These are phyloP conservation scores for Ramalina intermedia DNA, from an alignment of 495 filamentous ascomycete species.

Conservation along the genomic window DNA sequence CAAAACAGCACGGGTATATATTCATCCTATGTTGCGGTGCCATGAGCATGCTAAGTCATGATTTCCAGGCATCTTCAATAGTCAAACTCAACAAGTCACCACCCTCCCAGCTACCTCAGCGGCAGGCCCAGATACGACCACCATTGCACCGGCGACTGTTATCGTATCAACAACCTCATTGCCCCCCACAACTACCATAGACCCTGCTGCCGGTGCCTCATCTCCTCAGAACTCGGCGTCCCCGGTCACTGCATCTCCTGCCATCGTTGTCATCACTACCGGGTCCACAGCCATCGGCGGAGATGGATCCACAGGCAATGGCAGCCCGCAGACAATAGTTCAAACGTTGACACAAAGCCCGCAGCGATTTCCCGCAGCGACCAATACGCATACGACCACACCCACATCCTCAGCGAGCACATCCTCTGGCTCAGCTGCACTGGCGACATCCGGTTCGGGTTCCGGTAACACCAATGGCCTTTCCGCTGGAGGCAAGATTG, in stretches of 20 bases:
- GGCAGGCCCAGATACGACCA: background rate
- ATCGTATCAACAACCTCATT: slow-evolving; percentile 20
- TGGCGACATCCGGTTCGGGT: slow-evolving; percentile 5
- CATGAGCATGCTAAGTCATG: too few relatives aligned
- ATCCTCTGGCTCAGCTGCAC: slow-evolving; percentile 9
- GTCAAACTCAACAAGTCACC: background rate
- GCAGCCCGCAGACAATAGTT: slow-evolving; percentile 1
- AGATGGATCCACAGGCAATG: slow-evolving; percentile 1
- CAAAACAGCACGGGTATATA: too few relatives aligned
- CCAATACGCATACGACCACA: slow-evolving; percentile 2
- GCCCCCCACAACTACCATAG: slow-evolving; percentile 13
- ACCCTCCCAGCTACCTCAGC: background rate
- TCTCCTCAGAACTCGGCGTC: slow-evolving; percentile 1
- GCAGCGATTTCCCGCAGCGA: background rate
- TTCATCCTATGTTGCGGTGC: too few relatives aligned
- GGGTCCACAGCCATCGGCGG: slow-evolving; percentile 20
- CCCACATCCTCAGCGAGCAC: slow-evolving; percentile 12
- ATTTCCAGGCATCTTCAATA: background rate
- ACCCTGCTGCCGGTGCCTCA: background rate
- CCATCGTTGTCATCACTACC: slow-evolving; percentile 20
- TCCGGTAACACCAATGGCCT: slow-evolving; percentile 32
- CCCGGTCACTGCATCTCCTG: slow-evolving; percentile 14
- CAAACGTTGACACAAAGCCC: slow-evolving; percentile 17
- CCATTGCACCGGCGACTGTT: slow-evolving; percentile 15
- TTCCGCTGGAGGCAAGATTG: slow-evolving; percentile 53